Conservation (phyloP, 2,329 filamentous ascomycete genomes). For the Scytalidium sp. region DNA sequence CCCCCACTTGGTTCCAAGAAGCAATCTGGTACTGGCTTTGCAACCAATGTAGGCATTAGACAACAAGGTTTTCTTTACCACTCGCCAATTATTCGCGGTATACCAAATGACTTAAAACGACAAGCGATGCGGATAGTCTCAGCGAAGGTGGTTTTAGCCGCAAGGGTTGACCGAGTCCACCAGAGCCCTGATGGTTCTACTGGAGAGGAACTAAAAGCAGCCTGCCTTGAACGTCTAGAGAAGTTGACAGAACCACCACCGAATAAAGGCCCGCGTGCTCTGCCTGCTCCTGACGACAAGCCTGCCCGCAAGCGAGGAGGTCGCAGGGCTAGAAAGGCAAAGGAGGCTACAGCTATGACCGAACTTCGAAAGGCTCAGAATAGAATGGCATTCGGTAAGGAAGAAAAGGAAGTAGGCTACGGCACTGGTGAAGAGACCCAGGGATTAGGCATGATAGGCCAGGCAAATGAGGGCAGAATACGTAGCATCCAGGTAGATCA, state of each 20-base stretch:
- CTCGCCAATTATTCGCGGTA: slow-evolving; percentile 81
- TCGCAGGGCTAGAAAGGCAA: slow-evolving; percentile 84
- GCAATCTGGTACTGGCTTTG: slow-evolving; percentile 73
- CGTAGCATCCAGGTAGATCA: slow-evolving; percentile 88
- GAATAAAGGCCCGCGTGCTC: slow-evolving; percentile 44
- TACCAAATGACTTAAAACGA: slow-evolving; percentile 82
- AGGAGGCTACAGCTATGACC: slow-evolving; percentile 96
- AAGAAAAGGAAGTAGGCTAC: slow-evolving; percentile 91
- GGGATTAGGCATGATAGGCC: slow-evolving; percentile 94
- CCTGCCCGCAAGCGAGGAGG: slow-evolving; percentile 86
- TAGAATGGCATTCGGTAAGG: slow-evolving; percentile 90
- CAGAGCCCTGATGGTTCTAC: slow-evolving; percentile 77
- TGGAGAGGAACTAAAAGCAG: slow-evolving; percentile 76
- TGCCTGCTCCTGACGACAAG: slow-evolving; percentile 13
- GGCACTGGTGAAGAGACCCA: slow-evolving; percentile 80
- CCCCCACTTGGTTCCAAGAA: slow-evolving; percentile 89
- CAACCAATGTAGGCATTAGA: slow-evolving; percentile 86
- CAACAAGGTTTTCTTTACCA: slow-evolving; percentile 94
- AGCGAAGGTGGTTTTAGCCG: slow-evolving; percentile 90
- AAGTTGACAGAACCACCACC: slow-evolving; percentile 90
- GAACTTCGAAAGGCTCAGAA: slow-evolving; percentile 96
- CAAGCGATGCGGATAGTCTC: slow-evolving; percentile 95
- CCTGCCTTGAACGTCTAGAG: slow-evolving; percentile 82
- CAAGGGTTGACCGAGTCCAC: slow-evolving; percentile 84
- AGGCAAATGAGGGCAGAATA: slow-evolving; percentile 82